A percentile compares a stretch with the other conserved stretches of the same genome.
Conservation (phyloP, 129 eudicot species). For the Chrysanthemum seticuspe region DNA sequence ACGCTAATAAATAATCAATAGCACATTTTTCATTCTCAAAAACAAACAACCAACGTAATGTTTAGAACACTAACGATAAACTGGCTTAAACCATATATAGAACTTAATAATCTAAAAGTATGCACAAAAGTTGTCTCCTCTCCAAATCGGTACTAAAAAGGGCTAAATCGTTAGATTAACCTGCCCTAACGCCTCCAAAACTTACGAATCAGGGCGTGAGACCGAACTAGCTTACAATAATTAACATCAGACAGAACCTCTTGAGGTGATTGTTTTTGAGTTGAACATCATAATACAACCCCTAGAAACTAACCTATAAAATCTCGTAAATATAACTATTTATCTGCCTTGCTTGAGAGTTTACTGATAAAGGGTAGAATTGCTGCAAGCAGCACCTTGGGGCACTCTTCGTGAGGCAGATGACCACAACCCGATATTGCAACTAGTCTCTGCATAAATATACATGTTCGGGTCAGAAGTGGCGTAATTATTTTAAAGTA, state of each 20-base stretch:
- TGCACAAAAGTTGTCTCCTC: constrained; percentile 1
- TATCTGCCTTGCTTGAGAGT: constrained; percentile 45
- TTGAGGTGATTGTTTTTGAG: neutral
- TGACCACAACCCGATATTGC: constrained; percentile 97
- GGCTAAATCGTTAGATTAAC: neutral
- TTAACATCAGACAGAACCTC: constrained; percentile 14
- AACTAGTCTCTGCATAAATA: constrained; percentile 74
- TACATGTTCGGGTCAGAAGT: constrained; percentile 15
- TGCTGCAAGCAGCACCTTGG: constrained; percentile 89
- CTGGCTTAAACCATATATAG: constrained; percentile 7
- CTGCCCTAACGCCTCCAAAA: constrained; percentile 21
- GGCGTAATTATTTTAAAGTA: too few species aligned
- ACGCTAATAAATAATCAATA: too few species aligned
- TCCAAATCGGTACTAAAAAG: constrained; percentile 14
- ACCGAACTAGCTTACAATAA: constrained; percentile 24
- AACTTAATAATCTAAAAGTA: constrained; percentile 6
- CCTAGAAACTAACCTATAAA: constrained; percentile 3
- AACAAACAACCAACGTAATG: neutral
- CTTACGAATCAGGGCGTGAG: constrained; percentile 10
- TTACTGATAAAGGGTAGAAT: constrained; percentile 75
- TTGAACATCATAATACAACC: constrained; percentile 3
- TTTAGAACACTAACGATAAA: neutral
- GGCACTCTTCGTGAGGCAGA: constrained; percentile 99
- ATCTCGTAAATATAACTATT: constrained; percentile 11
- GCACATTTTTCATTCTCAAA: neutral